Conservation (phyloP, 768 basidiomycete genomes). For the Neoboletus brunneissimus region DNA sequence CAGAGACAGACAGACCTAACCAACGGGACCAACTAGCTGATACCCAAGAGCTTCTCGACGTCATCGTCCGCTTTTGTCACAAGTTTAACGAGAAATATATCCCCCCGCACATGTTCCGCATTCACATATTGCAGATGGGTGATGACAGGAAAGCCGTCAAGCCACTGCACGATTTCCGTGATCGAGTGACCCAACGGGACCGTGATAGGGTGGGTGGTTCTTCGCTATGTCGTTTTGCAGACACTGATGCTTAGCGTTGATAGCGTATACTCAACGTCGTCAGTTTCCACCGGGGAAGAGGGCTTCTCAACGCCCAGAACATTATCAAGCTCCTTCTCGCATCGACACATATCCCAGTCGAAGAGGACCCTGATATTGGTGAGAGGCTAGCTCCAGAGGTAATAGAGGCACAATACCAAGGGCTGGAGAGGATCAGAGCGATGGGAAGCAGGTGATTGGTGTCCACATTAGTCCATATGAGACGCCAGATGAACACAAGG, state of each 20-base stretch:
- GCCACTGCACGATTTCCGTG: constrained; percentile 23
- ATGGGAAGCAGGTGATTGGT: constrained; percentile 1
- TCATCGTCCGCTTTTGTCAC: constrained; percentile 8
- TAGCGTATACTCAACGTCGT: constrained; percentile 22
- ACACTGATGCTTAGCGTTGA: neutral
- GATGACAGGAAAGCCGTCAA: constrained; percentile 20
- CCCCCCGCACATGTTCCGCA: constrained; percentile 19
- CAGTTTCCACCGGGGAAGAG: constrained; percentile 25
- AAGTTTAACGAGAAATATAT: constrained; percentile 8
- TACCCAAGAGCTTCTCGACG: constrained; percentile 8
- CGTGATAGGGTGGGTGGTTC: constrained; percentile 9
- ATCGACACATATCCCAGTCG: constrained; percentile 14
- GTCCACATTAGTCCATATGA: neutral
- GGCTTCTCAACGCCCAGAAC: constrained; percentile 17
- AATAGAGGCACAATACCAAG: constrained; percentile 9
- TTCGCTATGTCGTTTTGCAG: neutral
- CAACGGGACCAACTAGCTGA: constrained; percentile 8
- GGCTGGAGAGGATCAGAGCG: constrained; percentile 13
- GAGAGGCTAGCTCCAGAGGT: constrained; percentile 12
- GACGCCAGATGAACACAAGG: neutral
- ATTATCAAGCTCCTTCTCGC: constrained; percentile 22
- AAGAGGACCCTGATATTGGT: constrained; percentile 20
- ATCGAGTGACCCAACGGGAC: constrained; percentile 16
- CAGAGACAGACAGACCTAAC: neutral
- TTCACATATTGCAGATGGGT: constrained; percentile 26